phyloP scores from a whole-genome alignment of 495 filamentous ascomycete genomes.

The Penicillium daleae region DNA sequence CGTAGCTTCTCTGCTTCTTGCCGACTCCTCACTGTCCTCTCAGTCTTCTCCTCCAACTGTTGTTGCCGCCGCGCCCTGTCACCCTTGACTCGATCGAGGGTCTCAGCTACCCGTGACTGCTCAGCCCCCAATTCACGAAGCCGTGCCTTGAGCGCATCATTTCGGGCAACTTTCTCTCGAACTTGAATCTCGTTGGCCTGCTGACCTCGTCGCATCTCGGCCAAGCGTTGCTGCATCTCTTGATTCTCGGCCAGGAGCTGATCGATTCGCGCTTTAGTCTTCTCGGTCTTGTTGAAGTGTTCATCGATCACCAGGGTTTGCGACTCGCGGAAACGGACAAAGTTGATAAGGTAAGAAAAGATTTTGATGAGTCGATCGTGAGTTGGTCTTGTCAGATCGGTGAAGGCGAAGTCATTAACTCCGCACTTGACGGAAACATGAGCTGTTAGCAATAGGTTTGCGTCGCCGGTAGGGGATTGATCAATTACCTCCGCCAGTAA shows the following conservation, averaged over 20 bases:
- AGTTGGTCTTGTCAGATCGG: slow-evolving; percentile 85
- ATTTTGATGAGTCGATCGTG: slow-evolving; percentile 86
- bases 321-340: slow-evolving; percentile 92
- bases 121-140: slow-evolving; percentile 75
- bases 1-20: slow-evolving; percentile 86
- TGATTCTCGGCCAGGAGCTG: slow-evolving; percentile 84
- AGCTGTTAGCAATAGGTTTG: neutral
- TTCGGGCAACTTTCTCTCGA: slow-evolving; percentile 77
- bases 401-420: slow-evolving; percentile 90
- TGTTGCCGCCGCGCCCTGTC: slow-evolving; percentile 73
- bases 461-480: neutral
- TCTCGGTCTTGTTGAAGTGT: slow-evolving; percentile 88
- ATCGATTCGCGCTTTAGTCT: slow-evolving; percentile 83
- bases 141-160: slow-evolving; percentile 80
- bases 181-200: slow-evolving; percentile 77
- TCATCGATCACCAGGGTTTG: slow-evolving; percentile 85
- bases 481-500: slow-evolving; percentile 69
- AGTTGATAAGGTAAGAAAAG: slow-evolving; percentile 96
- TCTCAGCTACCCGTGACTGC: slow-evolving; percentile 77
- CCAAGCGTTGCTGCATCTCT: slow-evolving; percentile 76
- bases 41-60: slow-evolving; percentile 78
- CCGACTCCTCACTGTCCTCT: slow-evolving; percentile 56
- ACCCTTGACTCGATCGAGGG: slow-evolving; percentile 72
- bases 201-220: slow-evolving; percentile 76
- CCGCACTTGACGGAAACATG: slow-evolving; percentile 59